phyloP scores from a whole-genome alignment of 768 basidiomycete species.

The Boletus pseudo-olivaceus region DNA sequence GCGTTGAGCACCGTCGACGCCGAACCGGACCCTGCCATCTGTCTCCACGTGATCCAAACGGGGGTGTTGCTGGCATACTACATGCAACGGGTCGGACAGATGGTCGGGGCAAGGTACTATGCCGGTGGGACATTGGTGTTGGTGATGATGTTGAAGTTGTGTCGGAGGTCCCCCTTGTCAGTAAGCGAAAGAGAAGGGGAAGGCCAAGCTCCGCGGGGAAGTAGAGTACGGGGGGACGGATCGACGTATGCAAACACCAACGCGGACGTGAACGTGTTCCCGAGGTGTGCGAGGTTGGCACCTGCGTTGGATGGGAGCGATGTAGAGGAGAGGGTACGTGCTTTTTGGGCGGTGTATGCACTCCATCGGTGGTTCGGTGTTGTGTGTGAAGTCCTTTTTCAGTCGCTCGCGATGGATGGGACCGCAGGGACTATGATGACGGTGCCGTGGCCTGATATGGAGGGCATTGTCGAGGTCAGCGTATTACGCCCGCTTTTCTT shows the following conservation, averaged over 20 bases:
- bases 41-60: conserved; percentile 56
- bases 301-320: conserved; percentile 31
- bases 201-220: neutral
- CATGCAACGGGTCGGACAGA: conserved; percentile 56
- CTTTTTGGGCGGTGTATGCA: conserved; percentile 37
- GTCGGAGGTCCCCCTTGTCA: conserved; percentile 27
- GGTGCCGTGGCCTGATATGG: conserved; percentile 39
- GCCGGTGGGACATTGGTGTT: conserved; percentile 46
- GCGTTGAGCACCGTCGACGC: conserved; percentile 39
- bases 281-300: conserved; percentile 25
- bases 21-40: conserved; percentile 33
- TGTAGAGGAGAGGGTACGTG: conserved; percentile 36
- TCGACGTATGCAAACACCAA: neutral
- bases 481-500: neutral
- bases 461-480: conserved; percentile 13
- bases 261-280: neutral
- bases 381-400: conserved; percentile 21
- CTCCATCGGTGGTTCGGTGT: conserved; percentile 34
- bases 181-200: neutral
- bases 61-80: conserved; percentile 65
- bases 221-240: neutral
- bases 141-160: conserved; percentile 44
- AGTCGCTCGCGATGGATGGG: conserved; percentile 24
- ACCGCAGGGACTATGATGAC: conserved; percentile 31
- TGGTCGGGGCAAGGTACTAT: conserved; percentile 59